phyloP scores from a whole-genome alignment of 495 filamentous ascomycete species.

The Trichocladium antarcticum region DNA sequence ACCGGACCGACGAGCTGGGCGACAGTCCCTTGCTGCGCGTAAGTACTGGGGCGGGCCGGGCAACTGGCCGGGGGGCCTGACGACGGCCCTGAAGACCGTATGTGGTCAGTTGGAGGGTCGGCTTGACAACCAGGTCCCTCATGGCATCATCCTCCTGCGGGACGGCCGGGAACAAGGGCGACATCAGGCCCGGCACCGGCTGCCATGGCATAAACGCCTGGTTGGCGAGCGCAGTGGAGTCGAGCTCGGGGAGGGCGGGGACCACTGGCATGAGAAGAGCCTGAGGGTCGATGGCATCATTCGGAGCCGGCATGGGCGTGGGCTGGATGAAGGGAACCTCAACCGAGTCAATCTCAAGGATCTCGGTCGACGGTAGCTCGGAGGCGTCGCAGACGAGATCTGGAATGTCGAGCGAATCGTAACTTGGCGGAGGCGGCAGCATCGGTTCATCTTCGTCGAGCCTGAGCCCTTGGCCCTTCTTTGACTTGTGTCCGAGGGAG shows the following conservation, averaged over 20 bases:
- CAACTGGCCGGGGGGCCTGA: slow-evolving; percentile 13
- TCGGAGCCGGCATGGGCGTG: slow-evolving; percentile 5
- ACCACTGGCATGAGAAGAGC: slow-evolving; percentile 15
- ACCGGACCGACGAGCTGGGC: slow-evolving; percentile 32
- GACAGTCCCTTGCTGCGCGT: slow-evolving; percentile 27
- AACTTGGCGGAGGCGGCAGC: slow-evolving; percentile 31
- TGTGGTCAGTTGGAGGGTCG: slow-evolving; percentile 24
- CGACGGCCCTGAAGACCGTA: slow-evolving; percentile 19
- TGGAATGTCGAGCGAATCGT: slow-evolving; percentile 29
- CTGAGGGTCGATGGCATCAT: slow-evolving; percentile 24
- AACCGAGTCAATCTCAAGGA: slow-evolving; percentile 38
- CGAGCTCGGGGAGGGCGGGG: slow-evolving; percentile 24
- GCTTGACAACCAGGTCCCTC: slow-evolving; percentile 7
- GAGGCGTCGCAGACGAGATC: slow-evolving; percentile 3
- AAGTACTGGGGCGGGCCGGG: slow-evolving; percentile 7
- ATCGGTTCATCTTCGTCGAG: slow-evolving; percentile 16
- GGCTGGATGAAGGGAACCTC: slow-evolving; percentile 15
- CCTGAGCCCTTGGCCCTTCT: slow-evolving; percentile 11
- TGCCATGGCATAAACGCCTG: slow-evolving; percentile 20
- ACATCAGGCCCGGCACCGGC: background rate
- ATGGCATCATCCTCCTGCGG: slow-evolving; percentile 6
- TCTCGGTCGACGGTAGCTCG: slow-evolving; percentile 34
- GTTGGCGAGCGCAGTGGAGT: slow-evolving; percentile 17
- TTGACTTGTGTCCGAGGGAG: slow-evolving; percentile 36
- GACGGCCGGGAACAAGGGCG: background rate